Percentiles rank a stretch among this genome's conserved stretches.
Conservation (phyloP, 331 rosid genomes). For the Stylosanthes scabra region DNA sequence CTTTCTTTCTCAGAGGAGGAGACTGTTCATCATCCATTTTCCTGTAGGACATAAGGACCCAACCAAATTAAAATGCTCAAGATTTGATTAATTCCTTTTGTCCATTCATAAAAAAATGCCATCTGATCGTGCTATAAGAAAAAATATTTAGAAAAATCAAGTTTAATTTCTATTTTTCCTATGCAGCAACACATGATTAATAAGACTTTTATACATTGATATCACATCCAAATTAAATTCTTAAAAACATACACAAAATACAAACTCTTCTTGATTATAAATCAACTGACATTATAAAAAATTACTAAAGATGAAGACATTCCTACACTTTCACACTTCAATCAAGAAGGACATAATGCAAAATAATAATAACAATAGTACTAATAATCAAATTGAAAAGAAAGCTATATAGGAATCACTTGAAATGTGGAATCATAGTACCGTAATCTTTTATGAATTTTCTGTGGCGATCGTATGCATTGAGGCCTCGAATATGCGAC, state of each 20-base stretch:
- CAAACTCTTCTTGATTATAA: not conserved
- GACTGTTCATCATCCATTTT: slow-evolving; percentile 87
- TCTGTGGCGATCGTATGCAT: slow-evolving; percentile 91
- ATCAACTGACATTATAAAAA: not conserved
- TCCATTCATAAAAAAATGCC: slow-evolving; percentile 47
- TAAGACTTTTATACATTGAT: too few species aligned
- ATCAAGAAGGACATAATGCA: not conserved
- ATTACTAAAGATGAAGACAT: too few species aligned
- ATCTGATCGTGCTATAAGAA: not conserved
- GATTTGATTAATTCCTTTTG: slow-evolving; percentile 53
- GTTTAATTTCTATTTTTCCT: too few species aligned
- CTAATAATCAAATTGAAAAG: not conserved
- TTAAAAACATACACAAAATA: not conserved
- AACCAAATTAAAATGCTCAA: slow-evolving; percentile 65
- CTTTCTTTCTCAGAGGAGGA: slow-evolving; percentile 70
- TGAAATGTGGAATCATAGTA: slow-evolving; percentile 29
- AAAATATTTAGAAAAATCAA: not conserved
- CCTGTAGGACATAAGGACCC: slow-evolving; percentile 71
- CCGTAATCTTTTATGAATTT: slow-evolving; percentile 81
- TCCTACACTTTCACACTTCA: not conserved
- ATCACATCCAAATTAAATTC: too few species aligned
- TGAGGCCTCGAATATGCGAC: slow-evolving; percentile 94
- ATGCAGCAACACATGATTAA: too few species aligned
- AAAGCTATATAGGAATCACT: not conserved
- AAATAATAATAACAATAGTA: not conserved